Evolutionary conservation across 306 rosid species (phyloP), one percentile per base, ranked within the genome.

Genomic region (Fagus sylvatica): DNA sequence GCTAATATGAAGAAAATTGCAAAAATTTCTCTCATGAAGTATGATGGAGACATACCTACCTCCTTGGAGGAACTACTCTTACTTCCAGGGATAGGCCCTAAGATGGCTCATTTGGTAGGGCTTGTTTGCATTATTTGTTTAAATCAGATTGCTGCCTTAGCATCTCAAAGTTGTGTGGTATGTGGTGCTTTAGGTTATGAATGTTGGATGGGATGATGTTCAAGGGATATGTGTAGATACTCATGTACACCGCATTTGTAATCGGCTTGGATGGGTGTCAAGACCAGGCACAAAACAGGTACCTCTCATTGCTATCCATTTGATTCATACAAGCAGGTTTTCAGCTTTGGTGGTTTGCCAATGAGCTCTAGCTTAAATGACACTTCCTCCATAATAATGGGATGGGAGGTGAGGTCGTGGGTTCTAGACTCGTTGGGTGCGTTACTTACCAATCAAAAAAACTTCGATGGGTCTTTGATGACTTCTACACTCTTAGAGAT

Each of bases 181-280:
- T 48, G 32, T 83, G 84, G 55, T 65, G 66, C 19, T 67, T 37
- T 74, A 94, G 98, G 97, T 92, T 81, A 94, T 94, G 98, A 90
- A 90, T 89, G 81, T 87, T 80, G 98, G 82, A 37, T 94, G 98
- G 98, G 87, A 90, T 87, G 84, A 92, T 86, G 93, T 90, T 79
- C 97, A 90, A 83, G 97, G 98, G 74, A 90, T 94, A 81, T 94
- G 98, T 80, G 98, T 94, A 5, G 98, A 94, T 82, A 94, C 97
- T 72, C 97, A 92, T 57, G 98, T 92, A 64, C 98, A 92, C 84
- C 97, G 93, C 64, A 94, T 94, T 69, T 90, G 91, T 86, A 94
- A 94, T 88, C 86, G 97, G 53, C 97, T 94, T 81, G 95, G 91
- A 65, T 94, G 98, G 96, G 98, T 90, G 69, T 84, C 90, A 17